A percentile compares a stretch with the other conserved stretches of the same genome.
Evolutionary conservation across 1,284 basidiomycete species (phyloP).

Genomic region (Trichosporon sp.): DNA sequence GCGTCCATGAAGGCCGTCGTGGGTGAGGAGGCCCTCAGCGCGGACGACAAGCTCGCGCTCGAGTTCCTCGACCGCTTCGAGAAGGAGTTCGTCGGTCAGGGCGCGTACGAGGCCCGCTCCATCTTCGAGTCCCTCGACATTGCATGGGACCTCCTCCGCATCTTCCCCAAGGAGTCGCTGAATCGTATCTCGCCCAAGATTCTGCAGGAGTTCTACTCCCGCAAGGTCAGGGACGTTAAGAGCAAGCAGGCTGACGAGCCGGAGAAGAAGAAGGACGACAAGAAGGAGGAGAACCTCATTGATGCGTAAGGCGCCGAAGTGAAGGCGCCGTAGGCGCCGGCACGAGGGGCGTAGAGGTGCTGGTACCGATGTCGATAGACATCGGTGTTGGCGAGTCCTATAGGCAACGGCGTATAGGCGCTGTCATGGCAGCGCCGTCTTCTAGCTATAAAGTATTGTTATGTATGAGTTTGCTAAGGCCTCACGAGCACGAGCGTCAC

Average conservation of each 20-base stretch:
- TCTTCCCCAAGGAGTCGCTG: constrained; percentile 98
- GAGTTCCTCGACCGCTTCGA: constrained; percentile 95
- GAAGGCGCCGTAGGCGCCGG: too few relatives aligned
- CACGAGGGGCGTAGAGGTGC: too few relatives aligned
- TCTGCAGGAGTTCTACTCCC: constrained; percentile 23
- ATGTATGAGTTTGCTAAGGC: background rate
- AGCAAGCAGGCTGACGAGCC: constrained; percentile 3
- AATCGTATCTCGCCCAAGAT: constrained; percentile 83
- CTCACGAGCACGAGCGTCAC: too few relatives aligned
- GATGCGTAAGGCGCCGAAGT: constrained; percentile 12
- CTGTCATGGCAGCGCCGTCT: too few relatives aligned
- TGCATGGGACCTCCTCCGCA: constrained; percentile 92
- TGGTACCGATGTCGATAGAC: too few relatives aligned
- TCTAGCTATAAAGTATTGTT: background rate
- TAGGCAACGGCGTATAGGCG: background rate
- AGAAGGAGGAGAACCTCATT: constrained; percentile 19
- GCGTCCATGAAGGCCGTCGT: constrained; percentile 99
- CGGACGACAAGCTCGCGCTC: constrained; percentile 55
- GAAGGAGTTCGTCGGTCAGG: constrained; percentile 89
- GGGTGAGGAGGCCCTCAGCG: constrained; percentile 91
- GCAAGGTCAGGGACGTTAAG: constrained; percentile 18
- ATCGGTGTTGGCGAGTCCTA: too few relatives aligned
- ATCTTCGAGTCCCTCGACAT: constrained; percentile 97
- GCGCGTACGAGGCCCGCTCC: constrained; percentile 89
- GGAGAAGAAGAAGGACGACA: constrained; percentile 5